A percentile compares a stretch with the other conserved stretches of the same genome.
Evolutionary conservation across 495 filamentous ascomycete species (phyloP).

Genomic region (Penicillium flavigenum): DNA sequence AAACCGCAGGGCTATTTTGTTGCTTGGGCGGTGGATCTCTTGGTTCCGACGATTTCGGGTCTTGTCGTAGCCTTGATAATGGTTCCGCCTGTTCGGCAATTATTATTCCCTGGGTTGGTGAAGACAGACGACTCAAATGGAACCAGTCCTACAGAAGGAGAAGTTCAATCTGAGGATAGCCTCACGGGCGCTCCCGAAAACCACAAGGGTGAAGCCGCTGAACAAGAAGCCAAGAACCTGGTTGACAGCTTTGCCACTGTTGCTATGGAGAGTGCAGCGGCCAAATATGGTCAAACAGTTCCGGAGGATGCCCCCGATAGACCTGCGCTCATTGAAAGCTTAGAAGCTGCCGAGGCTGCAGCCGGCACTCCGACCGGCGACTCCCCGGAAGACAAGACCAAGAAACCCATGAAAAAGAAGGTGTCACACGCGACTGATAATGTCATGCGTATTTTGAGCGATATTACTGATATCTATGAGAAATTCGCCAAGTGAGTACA

Average conservation of each 20-base stretch:
- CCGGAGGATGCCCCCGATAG: conserved; percentile 44
- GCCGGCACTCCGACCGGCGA: conserved; percentile 60
- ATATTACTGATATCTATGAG: conserved; percentile 77
- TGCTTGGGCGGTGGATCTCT: conserved; percentile 74
- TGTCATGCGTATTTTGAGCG: conserved; percentile 72
- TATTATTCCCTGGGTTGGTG: conserved; percentile 72
- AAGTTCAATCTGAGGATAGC: conserved; percentile 74
- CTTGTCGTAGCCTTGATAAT: conserved; percentile 64
- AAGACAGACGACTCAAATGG: conserved; percentile 58
- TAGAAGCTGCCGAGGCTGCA: conserved; percentile 51
- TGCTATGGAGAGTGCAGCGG: conserved; percentile 71
- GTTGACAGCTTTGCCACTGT: conserved; percentile 73
- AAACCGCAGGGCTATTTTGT: conserved; percentile 60
- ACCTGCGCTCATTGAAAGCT: conserved; percentile 59
- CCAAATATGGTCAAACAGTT: conserved; percentile 62
- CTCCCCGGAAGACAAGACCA: conserved; percentile 72
- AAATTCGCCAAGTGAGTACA: conserved; percentile 68
- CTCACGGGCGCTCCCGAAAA: conserved; percentile 80
- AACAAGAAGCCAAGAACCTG: conserved; percentile 81
- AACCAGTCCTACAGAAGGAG: conserved; percentile 66
- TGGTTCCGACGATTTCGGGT: conserved; percentile 59
- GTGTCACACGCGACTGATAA: conserved; percentile 76
- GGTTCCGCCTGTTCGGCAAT: conserved; percentile 59
- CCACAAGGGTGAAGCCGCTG: conserved; percentile 82
- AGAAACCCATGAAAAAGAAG: conserved; percentile 74